Conservation (phyloP, 2,329 filamentous ascomycete genomes). For the Tolypocladium tropicale region DNA sequence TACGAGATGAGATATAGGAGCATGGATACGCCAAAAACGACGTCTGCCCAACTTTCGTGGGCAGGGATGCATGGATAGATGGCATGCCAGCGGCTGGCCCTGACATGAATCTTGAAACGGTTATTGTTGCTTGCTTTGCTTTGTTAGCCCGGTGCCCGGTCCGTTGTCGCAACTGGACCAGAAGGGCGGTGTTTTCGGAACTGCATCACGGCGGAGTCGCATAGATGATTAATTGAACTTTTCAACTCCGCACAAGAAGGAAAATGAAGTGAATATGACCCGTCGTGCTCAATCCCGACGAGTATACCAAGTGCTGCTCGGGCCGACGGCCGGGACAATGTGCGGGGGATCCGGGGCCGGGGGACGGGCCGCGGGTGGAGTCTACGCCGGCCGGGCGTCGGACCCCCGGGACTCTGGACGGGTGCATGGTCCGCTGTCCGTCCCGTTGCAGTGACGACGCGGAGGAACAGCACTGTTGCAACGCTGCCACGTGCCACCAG, state of each 20-base stretch:
- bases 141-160: not conserved
- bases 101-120: not conserved
- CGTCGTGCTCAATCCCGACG: too few species aligned
- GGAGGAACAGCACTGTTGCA: not conserved
- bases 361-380: not conserved
- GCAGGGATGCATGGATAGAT: not conserved
- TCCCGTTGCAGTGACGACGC: not conserved
- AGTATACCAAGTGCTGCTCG: too few species aligned
- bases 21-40: not conserved
- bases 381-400: not conserved
- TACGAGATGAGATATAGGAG: not conserved
- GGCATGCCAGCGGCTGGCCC: not conserved
- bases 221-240: not conserved
- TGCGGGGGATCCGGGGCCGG: not conserved
- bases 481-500: not conserved
- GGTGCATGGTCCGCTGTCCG: not conserved
- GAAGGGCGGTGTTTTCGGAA: not conserved
- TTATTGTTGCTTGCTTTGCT: not conserved
- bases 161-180: not conserved
- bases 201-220: not conserved
- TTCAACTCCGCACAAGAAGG: not conserved
- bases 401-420: not conserved
- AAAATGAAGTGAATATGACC: not conserved
- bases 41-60: not conserved
- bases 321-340: not conserved